phyloP scores from a whole-genome alignment of 108 stramenopile species.

The Nitzschia sp. region DNA sequence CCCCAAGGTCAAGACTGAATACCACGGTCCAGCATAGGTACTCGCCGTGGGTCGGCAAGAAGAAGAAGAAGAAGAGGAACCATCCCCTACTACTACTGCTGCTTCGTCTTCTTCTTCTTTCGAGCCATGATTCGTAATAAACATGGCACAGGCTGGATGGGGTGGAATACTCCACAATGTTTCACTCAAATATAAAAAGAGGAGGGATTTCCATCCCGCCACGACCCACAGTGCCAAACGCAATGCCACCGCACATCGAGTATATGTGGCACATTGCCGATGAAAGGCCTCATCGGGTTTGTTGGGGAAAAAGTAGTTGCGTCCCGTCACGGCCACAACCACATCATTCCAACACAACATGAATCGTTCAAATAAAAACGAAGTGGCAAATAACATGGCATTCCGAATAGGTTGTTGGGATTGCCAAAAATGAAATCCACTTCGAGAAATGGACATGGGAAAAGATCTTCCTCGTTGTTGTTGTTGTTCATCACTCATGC shows the following conservation, averaged over 20 bases:
- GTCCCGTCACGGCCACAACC: slow-evolving; percentile 61
- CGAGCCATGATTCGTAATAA: slow-evolving; percentile 78
- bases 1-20: slow-evolving; percentile 66
- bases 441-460: slow-evolving; percentile 58
- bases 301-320: slow-evolving; percentile 77
- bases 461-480: slow-evolving; percentile 21
- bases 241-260: slow-evolving; percentile 49
- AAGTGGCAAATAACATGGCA: slow-evolving; percentile 46
- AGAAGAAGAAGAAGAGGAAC: no score
- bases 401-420: slow-evolving; percentile 45
- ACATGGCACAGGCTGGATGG: slow-evolving; percentile 83
- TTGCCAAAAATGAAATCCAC: slow-evolving; percentile 64
- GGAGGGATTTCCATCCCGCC: slow-evolving; percentile 63
- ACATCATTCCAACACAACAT: slow-evolving; percentile 71
- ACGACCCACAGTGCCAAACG: slow-evolving; percentile 43
- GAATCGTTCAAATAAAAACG: slow-evolving; percentile 68
- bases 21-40: slow-evolving; percentile 74
- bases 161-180: slow-evolving; percentile 78
- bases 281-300: slow-evolving; percentile 70
- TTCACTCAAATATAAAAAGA: slow-evolving; percentile 71
- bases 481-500: neutral
- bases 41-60: slow-evolving; percentile 56
- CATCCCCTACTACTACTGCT: neutral
- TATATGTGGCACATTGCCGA: slow-evolving; percentile 62
- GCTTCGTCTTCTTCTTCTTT: slow-evolving; percentile 21